Evolutionary conservation across 2,329 filamentous ascomycete species (phyloP), one percentile per base, ranked within the genome.

Genomic region (Byssoonygena ceratinophila): DNA sequence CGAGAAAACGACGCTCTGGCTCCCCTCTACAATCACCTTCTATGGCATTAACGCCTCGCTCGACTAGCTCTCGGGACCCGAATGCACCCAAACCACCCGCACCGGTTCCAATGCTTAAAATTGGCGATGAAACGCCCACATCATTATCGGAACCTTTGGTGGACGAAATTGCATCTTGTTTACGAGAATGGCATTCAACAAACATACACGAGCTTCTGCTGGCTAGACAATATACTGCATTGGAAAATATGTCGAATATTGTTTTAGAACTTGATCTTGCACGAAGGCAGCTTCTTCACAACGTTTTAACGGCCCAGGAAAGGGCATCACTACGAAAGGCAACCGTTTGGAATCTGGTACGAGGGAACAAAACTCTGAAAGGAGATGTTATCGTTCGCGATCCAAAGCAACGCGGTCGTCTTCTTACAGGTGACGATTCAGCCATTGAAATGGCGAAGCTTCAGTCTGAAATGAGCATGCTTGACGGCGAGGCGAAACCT

Each of bases 111-210:
- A 92, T 97, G 85, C 77, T 98, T 50, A 95, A 96, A 68, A 91
- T 98, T 66, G 92, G 92, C 54, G 92, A 98, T 64, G 92, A 98
- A 72, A 95, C 89, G 1, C 87, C 90, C 1, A 94, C 88, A 0
- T 96, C 89, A 4, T 76, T 80, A 14, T 83, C 86, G 7, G 94
- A 98, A 66, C 92, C 92, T 1, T 71, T 98, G 56, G 90, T 98
- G 22, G 92, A 98, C 69, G 92, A 98, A 68, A 97, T 98, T 61
- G 90, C 92, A 12, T 96, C 90, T 2, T 98, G 92, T 66, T 72
- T 98, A 57, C 82, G 92, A 60, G 92, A 98, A 76, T 98, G 92
- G 94, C 91, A 98, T 71, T 94, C 92, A 18, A 95, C 90, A 16
- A 94, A 96, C 64, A 77, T 98, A 14, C 94, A 98, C 70, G 88